phyloP scores from a whole-genome alignment of 805 yeast genomes.

The Kodamaea sagamina region DNA sequence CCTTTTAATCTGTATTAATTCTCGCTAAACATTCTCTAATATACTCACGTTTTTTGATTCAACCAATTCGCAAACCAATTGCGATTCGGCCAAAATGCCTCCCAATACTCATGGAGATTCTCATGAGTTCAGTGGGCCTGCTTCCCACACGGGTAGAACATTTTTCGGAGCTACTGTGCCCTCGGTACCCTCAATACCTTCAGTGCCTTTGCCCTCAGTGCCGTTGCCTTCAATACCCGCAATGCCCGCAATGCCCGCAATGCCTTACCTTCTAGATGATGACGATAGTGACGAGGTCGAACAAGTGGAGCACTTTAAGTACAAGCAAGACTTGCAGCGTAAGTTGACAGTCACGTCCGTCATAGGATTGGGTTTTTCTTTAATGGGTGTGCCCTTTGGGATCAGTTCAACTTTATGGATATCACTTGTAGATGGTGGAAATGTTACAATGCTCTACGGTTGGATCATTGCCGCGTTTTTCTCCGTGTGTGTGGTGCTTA shows the following conservation, averaged over 20 bases:
- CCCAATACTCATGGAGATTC: slow-evolving; percentile 2
- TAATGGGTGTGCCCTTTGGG: slow-evolving; percentile 83
- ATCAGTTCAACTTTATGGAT: slow-evolving; percentile 72
- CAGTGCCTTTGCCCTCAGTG: slow-evolving; percentile 4
- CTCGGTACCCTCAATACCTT: slow-evolving; percentile 7
- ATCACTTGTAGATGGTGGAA: slow-evolving; percentile 75
- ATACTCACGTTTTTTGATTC: too few relatives aligned
- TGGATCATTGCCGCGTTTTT: slow-evolving; percentile 67
- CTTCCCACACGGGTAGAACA: neutral
- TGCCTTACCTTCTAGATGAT: slow-evolving; percentile 16
- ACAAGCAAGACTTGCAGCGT: slow-evolving; percentile 69
- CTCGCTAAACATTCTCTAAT: too few relatives aligned
- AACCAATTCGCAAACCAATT: neutral
- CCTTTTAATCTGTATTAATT: too few relatives aligned
- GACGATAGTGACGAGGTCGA: slow-evolving; percentile 51
- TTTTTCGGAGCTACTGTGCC: slow-evolving; percentile 1
- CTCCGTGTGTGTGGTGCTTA: slow-evolving; percentile 63
- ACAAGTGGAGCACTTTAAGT: slow-evolving; percentile 69
- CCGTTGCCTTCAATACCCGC: slow-evolving; percentile 4
- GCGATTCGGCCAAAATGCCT: neutral
- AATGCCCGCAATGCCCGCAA: slow-evolving; percentile 5
- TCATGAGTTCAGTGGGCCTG: neutral
- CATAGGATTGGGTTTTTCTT: slow-evolving; percentile 75
- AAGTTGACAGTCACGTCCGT: slow-evolving; percentile 69
- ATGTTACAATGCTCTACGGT: slow-evolving; percentile 74